Conservation (phyloP, 129 eudicot species). For the Gnaphalium uliginosum region DNA sequence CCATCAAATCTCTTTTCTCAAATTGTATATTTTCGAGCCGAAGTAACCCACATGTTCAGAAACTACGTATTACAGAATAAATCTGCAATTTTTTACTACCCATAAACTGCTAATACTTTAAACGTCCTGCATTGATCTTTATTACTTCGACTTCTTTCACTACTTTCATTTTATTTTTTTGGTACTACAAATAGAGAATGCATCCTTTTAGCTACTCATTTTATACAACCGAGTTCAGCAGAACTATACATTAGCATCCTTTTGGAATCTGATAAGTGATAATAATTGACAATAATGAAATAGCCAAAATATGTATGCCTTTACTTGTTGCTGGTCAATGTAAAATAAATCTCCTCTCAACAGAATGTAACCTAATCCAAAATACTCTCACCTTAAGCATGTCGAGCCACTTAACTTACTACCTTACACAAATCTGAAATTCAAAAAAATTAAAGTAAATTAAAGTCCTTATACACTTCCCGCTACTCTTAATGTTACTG, state of each 20-base stretch:
- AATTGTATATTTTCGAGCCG: neutral
- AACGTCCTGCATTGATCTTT: neutral
- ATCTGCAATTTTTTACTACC: neutral
- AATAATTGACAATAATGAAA: neutral
- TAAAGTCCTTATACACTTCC: neutral
- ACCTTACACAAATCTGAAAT: neutral
- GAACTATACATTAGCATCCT: no score
- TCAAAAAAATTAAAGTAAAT: no score
- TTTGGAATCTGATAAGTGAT: neutral
- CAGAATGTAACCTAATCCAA: neutral
- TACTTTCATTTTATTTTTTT: neutral
- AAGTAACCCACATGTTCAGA: neutral
- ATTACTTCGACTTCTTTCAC: neutral
- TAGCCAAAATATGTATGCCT: neutral
- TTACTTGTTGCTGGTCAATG: constrained; percentile 2
- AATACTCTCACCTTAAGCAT: neutral
- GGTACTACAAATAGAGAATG: neutral
- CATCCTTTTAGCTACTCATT: neutral
- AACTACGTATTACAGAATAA: neutral
- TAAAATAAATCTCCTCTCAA: constrained; percentile 1
- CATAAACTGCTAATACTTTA: neutral
- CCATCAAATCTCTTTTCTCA: neutral
- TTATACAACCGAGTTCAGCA: neutral
- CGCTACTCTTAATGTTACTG: neutral
- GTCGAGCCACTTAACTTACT: neutral